Percentiles rank a stretch among this genome's conserved stretches.
phyloP scores from a whole-genome alignment of 441 rosid genomes.

The Eutrema salsugineum region DNA sequence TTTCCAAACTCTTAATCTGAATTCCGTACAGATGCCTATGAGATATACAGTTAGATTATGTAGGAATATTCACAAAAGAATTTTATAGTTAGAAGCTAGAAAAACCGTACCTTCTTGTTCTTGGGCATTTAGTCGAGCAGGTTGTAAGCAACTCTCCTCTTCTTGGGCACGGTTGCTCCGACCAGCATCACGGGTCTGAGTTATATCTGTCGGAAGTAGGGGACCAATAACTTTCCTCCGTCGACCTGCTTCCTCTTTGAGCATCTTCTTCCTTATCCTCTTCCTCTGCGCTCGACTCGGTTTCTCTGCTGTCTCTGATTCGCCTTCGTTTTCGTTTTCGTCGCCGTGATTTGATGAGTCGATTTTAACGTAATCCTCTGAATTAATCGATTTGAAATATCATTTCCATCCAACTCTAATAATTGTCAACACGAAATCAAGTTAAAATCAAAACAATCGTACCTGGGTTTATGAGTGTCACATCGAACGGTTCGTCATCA shows the following conservation, averaged over 20 bases:
- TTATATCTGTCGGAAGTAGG: slow-evolving; percentile 33
- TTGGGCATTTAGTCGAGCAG: slow-evolving; percentile 56
- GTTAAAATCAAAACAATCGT: background rate
- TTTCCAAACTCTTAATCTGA: background rate
- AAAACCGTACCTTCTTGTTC: slow-evolving; percentile 16
- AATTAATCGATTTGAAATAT: background rate
- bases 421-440: background rate
- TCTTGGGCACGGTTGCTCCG: background rate
- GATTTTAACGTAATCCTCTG: slow-evolving; percentile 47
- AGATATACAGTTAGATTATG: background rate
- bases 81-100: background rate
- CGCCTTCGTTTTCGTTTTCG: slow-evolving; percentile 11
- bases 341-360: slow-evolving; percentile 25
- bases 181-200: background rate
- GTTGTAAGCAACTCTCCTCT: slow-evolving; percentile 19
- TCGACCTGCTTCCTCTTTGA: slow-evolving; percentile 53
- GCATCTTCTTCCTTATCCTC: slow-evolving; percentile 60
- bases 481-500: slow-evolving; percentile 33
- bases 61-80: background rate
- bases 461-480: slow-evolving; percentile 52
- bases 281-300: slow-evolving; percentile 72
- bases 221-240: slow-evolving; percentile 60
- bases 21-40: background rate
- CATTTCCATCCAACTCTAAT: background rate
- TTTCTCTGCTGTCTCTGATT: slow-evolving; percentile 28